These are phyloP conservation scores for Trapa bicornis DNA, from an alignment of 345 rosid genomes.

Conservation along the genomic window DNA sequence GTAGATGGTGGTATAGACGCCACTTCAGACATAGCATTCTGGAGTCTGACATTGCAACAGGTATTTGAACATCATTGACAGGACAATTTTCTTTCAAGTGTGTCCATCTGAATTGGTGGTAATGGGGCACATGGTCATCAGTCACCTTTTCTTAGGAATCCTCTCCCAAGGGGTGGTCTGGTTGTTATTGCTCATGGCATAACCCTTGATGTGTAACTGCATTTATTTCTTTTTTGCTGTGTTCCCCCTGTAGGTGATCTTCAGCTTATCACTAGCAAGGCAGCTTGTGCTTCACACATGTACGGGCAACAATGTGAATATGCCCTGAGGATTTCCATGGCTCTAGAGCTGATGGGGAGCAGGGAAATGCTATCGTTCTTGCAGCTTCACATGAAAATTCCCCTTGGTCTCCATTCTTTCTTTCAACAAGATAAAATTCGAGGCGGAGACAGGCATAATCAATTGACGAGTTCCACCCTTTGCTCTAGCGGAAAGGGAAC, in stretches of 20 bases:
- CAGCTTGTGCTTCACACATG: conserved; percentile 61
- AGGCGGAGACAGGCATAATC: background rate
- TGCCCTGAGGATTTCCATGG: conserved; percentile 21
- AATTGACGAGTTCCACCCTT: background rate
- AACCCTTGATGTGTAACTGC: background rate
- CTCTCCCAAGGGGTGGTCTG: background rate
- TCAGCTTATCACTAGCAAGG: conserved; percentile 53
- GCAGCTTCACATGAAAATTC: conserved; percentile 29
- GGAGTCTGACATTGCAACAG: conserved; percentile 31
- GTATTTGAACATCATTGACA: conserved; percentile 13
- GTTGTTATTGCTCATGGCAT: background rate
- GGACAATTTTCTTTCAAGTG: background rate
- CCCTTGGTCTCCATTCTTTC: conserved; percentile 18
- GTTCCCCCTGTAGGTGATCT: conserved; percentile 24
- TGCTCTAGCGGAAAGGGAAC: background rate
- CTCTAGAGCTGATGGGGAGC: conserved; percentile 18
- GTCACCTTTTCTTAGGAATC: background rate
- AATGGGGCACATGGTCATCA: background rate
- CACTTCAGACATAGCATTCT: conserved; percentile 49
- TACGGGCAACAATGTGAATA: conserved; percentile 44
- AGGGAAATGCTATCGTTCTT: conserved; percentile 27
- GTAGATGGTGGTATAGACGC: conserved; percentile 52
- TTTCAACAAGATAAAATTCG: conserved; percentile 5
- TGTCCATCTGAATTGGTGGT: background rate
- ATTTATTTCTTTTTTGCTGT: background rate